Evolutionary conservation across 495 filamentous ascomycete species (phyloP), one percentile per base, ranked within the genome.

Genomic region (Penicillium argentinense): DNA sequence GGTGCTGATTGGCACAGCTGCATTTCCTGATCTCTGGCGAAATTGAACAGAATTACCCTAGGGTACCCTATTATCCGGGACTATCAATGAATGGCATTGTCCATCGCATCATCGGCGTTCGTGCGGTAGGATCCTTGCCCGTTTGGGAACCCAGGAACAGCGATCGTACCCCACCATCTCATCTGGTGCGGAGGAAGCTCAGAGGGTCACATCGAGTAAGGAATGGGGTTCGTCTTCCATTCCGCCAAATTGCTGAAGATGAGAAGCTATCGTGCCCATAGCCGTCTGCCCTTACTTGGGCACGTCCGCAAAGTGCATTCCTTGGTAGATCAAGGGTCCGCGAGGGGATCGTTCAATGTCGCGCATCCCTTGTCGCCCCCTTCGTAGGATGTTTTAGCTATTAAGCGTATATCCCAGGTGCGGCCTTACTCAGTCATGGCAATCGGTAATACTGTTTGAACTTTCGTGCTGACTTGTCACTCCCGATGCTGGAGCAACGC

Each of bases 331-430:
- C 57, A 56, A 63, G 60, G 60, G 57, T 43, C 48, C 43, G 51
- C 54, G 53, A 60, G 53, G 56, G 52, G 55, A 49, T 43, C 49
- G 32, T 46, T 52, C 56, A 58, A 61, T 63, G 56, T 59, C 59
- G 56, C 56, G 59, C 49, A 62, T 62, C 59, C 59, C 59, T 59
- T 58, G 33, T 19, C 24, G 27, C 39, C 57, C 56, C 56, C 53
- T 56, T 58, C 22, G 47, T 44, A 54, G 49, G 42, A 45, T 49
- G 45, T 50, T 53, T 53, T 42, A 51, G 43, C 29, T 50, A 54
- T 62, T 59, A 54, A 59, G 51, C 51, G 21, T 21, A 18, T 36
- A 36, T 7, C 12, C 33, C 32, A 19, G 39, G 27, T 25, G 47
- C n/a, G n/a, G n/a, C n/a, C n/a, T n/a, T n/a, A n/a, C n/a, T n/a